Percentiles rank a stretch among this genome's conserved stretches.
phyloP scores from a whole-genome alignment of 352 stramenopile genomes.

The Aphanomyces stellatus region DNA sequence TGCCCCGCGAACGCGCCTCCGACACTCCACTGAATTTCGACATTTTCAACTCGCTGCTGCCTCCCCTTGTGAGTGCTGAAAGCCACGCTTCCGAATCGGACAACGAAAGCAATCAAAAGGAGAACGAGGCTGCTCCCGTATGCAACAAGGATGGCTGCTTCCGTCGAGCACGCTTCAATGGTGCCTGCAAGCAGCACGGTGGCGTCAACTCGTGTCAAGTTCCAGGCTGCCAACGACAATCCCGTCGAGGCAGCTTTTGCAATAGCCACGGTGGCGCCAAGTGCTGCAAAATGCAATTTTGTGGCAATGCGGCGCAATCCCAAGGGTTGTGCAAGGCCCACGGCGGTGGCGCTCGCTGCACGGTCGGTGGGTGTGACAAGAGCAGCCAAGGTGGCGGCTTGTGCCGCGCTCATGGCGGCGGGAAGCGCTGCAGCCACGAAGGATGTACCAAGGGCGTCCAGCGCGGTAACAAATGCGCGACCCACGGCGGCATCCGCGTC shows the following conservation, averaged over 20 bases:
- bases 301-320: slow-evolving; percentile 54
- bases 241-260: slow-evolving; percentile 65
- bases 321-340: slow-evolving; percentile 66
- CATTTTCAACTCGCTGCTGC: background rate
- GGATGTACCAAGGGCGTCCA: slow-evolving; percentile 72
- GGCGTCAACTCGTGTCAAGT: slow-evolving; percentile 48
- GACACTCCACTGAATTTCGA: background rate
- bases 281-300: slow-evolving; percentile 49
- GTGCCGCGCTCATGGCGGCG: slow-evolving; percentile 64
- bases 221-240: slow-evolving; percentile 61
- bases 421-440: slow-evolving; percentile 60
- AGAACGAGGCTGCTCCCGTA: slow-evolving; percentile 26
- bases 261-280: slow-evolving; percentile 63
- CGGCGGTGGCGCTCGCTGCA: slow-evolving; percentile 34
- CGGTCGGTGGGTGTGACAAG: slow-evolving; percentile 31
- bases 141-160: background rate
- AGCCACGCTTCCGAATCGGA: no score
- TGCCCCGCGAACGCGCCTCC: background rate
- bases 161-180: background rate
- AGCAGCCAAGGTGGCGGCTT: slow-evolving; percentile 65
- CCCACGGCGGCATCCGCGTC: slow-evolving; percentile 75
- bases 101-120: no score
- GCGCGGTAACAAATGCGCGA: slow-evolving; percentile 76
- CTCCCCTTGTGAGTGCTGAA: background rate
- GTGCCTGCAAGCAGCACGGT: background rate